Evolutionary conservation across 2,329 filamentous ascomycete species (phyloP).

Genomic region (Ceratocystis lukuohia): DNA sequence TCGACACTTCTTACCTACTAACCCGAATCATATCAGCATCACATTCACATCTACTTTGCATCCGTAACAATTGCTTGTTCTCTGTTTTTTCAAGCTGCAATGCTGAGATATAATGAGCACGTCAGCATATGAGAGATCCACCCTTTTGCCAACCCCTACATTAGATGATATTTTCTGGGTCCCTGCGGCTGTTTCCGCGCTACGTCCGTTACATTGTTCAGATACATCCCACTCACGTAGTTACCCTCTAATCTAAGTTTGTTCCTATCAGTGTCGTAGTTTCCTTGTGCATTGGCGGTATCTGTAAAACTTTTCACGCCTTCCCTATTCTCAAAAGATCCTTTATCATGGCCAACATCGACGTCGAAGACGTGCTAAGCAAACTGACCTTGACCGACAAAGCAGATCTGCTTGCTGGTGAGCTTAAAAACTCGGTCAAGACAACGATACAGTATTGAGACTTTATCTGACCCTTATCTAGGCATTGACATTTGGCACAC

Average conservation of each 20-base stretch:
- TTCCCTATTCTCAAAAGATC: neutral
- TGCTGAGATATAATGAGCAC: neutral
- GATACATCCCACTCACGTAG: neutral
- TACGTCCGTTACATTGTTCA: neutral
- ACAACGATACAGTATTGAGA: neutral
- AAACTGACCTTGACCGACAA: constrained; percentile 64
- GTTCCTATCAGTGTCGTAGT: neutral
- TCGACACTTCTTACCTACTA: neutral
- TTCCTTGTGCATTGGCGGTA: neutral
- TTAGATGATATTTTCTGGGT: neutral
- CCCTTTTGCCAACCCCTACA: neutral
- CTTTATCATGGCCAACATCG: constrained; percentile 35
- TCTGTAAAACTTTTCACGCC: constrained; percentile 4
- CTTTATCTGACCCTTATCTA: constrained; percentile 31
- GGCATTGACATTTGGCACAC: constrained; percentile 50
- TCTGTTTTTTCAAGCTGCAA: neutral
- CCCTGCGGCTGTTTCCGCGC: neutral
- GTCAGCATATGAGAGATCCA: neutral
- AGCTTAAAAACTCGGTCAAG: constrained; percentile 17
- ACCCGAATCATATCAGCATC: too few relatives aligned
- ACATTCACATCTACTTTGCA: too few relatives aligned
- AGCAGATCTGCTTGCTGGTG: constrained; percentile 65
- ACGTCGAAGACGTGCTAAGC: constrained; percentile 47
- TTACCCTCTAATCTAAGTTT: neutral
- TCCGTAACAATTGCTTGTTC: too few relatives aligned